phyloP scores from a whole-genome alignment of 2,329 filamentous ascomycete genomes.

The Diplodia seriata region DNA sequence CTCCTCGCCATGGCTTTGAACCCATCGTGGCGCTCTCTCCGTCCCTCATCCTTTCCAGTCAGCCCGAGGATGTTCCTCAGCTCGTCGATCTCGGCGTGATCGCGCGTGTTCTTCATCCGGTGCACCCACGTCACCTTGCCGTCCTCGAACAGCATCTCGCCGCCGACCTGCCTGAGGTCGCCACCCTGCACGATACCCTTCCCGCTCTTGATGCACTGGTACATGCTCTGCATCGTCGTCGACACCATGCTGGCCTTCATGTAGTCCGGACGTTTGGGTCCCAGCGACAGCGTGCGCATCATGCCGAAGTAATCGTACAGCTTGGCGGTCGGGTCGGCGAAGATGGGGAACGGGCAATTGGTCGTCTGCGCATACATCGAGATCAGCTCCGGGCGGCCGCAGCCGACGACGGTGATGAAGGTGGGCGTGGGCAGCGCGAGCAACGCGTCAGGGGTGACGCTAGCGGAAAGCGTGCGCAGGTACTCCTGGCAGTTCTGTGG shows the following conservation, averaged over 20 bases:
- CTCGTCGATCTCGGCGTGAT: conserved; percentile 75
- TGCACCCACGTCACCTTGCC: conserved; percentile 80
- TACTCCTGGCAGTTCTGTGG: conserved; percentile 77
- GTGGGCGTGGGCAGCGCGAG: conserved; percentile 61
- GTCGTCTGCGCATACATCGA: conserved; percentile 69
- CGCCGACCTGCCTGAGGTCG: conserved; percentile 72
- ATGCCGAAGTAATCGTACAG: conserved; percentile 74
- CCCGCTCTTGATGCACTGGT: conserved; percentile 67
- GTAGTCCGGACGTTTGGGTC: conserved; percentile 67
- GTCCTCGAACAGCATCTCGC: conserved; percentile 79
- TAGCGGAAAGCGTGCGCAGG: conserved; percentile 66
- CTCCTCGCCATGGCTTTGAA: conserved; percentile 39
- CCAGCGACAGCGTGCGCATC: conserved; percentile 68
- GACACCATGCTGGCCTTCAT: conserved; percentile 60
- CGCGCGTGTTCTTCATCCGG: conserved; percentile 78
- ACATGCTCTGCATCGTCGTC: conserved; percentile 60
- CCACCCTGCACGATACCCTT: conserved; percentile 69
- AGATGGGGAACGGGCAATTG: conserved; percentile 74
- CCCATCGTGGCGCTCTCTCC: conserved; percentile 37
- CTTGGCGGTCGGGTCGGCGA: conserved; percentile 72
- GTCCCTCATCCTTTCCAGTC: conserved; percentile 34
- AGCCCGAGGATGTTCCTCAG: conserved; percentile 67
- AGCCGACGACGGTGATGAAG: conserved; percentile 74
- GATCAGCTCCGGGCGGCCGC: conserved; percentile 73
- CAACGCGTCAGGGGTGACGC: conserved; percentile 57